phyloP scores from a whole-genome alignment of 2,329 filamentous ascomycete species.

The Fusarium secorum region DNA sequence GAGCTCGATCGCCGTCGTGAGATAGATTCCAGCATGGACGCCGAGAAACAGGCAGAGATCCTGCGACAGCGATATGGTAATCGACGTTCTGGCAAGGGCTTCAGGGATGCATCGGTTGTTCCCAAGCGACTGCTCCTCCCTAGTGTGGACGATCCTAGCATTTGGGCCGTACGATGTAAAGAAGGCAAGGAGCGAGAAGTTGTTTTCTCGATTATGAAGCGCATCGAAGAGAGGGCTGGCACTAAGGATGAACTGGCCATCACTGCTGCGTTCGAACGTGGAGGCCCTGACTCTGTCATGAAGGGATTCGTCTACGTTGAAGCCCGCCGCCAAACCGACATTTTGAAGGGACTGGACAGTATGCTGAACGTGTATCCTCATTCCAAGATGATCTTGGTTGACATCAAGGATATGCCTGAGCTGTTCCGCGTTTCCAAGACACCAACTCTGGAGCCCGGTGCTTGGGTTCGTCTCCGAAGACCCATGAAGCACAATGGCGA shows the following conservation, averaged over 20 bases:
- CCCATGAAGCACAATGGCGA: constrained; percentile 85
- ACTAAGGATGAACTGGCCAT: constrained; percentile 85
- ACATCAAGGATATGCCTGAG: constrained; percentile 97
- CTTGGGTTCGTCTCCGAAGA: constrained; percentile 88
- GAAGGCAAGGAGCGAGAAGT: constrained; percentile 96
- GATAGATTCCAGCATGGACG: constrained; percentile 85
- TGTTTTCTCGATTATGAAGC: constrained; percentile 85
- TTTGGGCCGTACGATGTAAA: constrained; percentile 93
- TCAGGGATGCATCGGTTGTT: constrained; percentile 76
- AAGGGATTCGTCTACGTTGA: constrained; percentile 96
- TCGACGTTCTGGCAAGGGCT: constrained; percentile 69
- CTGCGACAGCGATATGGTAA: constrained; percentile 89
- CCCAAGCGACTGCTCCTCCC: constrained; percentile 88
- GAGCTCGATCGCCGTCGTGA: constrained; percentile 94
- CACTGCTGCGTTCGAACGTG: constrained; percentile 90
- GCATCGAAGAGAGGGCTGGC: constrained; percentile 79
- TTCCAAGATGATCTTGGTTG: constrained; percentile 85
- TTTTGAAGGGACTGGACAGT: constrained; percentile 81
- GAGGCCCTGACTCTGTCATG: constrained; percentile 79
- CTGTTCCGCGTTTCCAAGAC: constrained; percentile 90
- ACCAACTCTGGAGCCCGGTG: constrained; percentile 82
- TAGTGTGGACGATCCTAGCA: constrained; percentile 92
- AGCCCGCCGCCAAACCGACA: constrained; percentile 85
- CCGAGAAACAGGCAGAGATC: constrained; percentile 89
- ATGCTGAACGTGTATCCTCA: constrained; percentile 91